A percentile compares a stretch with the other conserved stretches of the same genome.
Evolutionary conservation across 1,139 yeast species (phyloP).

Genomic region (Suhomyces maxii): DNA sequence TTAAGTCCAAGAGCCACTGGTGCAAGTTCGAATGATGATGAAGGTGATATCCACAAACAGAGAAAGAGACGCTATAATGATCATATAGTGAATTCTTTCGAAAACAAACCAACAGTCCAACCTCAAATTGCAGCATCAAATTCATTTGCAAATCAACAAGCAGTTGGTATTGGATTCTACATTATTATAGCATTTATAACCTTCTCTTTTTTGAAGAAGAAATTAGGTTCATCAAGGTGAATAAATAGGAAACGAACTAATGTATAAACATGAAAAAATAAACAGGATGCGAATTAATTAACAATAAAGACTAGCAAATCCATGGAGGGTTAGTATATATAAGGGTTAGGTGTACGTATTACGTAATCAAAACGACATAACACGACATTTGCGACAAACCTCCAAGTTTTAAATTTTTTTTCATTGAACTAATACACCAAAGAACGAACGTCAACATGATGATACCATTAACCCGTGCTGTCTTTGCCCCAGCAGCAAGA

Average conservation of each 20-base stretch:
- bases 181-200: conserved; percentile 18
- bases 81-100: background rate
- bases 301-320: background rate
- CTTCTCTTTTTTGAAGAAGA: conserved; percentile 16
- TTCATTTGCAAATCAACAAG: conserved; percentile 11
- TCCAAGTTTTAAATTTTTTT: conserved; percentile 6
- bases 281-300: background rate
- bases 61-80: conserved; percentile 2
- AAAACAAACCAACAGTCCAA: background rate
- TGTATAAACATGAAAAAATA: background rate
- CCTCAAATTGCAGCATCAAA: background rate
- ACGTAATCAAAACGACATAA: conserved; percentile 1
- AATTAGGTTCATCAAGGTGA: conserved; percentile 4
- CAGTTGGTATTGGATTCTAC: conserved; percentile 19
- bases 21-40: conserved; percentile 13
- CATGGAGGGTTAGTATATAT: background rate
- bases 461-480: conserved; percentile 5
- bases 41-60: background rate
- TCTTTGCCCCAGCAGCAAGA: background rate
- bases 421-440: background rate
- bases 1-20: conserved; percentile 1
- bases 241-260: background rate
- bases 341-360: background rate
- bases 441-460: conserved; percentile 1
- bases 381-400: conserved; percentile 6